A percentile compares a stretch with the other conserved stretches of the same genome.
Evolutionary conservation across 352 stramenopile genomes (phyloP).

Genomic region (Phytopythium vexans): DNA sequence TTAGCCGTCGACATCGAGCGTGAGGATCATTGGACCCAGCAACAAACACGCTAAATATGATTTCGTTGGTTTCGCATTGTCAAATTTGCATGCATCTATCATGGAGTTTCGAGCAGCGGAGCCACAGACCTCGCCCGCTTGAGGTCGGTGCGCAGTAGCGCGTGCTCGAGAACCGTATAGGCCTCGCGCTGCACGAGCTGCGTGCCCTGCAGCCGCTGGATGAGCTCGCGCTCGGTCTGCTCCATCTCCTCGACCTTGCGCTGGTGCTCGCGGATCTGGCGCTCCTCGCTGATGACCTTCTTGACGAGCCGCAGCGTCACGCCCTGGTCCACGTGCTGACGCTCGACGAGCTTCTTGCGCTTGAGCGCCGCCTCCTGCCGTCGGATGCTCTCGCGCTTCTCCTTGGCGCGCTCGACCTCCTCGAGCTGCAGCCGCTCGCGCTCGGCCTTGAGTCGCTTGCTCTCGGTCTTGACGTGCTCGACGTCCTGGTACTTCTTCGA

Average conservation of each 20-base stretch:
- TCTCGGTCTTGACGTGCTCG: conserved; percentile 69
- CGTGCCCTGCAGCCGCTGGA: conserved; percentile 64
- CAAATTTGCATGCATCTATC: too few species aligned
- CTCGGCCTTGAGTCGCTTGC: conserved; percentile 55
- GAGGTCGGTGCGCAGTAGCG: conserved; percentile 35
- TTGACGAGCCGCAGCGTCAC: conserved; percentile 51
- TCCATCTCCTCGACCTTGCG: conserved; percentile 65
- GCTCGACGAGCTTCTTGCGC: conserved; percentile 40
- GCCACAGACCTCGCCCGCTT: too few species aligned
- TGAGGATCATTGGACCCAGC: too few species aligned
- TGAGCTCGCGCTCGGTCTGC: conserved; percentile 52
- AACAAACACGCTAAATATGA: too few species aligned
- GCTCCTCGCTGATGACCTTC: conserved; percentile 62
- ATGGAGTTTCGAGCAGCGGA: too few species aligned
- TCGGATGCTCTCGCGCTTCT: conserved; percentile 52
- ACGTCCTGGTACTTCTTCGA: conserved; percentile 79
- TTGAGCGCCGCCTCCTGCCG: conserved; percentile 58
- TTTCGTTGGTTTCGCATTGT: too few species aligned
- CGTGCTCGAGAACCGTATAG: conserved; percentile 68
- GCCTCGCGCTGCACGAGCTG: conserved; percentile 72
- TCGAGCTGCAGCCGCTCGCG: conserved; percentile 48
- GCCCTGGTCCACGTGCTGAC: conserved; percentile 45
- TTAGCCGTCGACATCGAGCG: too few species aligned
- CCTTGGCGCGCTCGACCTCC: conserved; percentile 49
- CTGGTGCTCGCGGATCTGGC: conserved; percentile 50